A percentile compares a stretch with the other conserved stretches of the same genome.
These are phyloP conservation scores for Rhodotorula kratochvilovae DNA, from an alignment of 768 basidiomycete genomes.

Conservation along the genomic window DNA sequence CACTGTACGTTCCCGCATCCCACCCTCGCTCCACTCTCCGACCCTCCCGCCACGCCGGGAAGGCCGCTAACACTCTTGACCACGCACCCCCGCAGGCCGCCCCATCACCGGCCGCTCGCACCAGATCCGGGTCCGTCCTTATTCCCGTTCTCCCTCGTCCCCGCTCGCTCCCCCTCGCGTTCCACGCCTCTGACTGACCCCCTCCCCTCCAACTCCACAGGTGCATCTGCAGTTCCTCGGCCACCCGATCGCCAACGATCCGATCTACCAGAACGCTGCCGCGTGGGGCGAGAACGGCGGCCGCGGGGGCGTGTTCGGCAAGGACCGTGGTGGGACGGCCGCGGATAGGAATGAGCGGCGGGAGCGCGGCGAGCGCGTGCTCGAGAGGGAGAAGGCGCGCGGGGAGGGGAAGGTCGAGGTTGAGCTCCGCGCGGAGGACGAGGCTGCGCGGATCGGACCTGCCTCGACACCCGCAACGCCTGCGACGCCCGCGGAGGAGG, in stretches of 20 bases:
- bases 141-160: background rate
- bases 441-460: background rate
- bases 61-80: background rate
- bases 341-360: background rate
- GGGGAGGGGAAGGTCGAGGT: constrained; percentile 46
- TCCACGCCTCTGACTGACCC: background rate
- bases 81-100: constrained; percentile 45
- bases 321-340: background rate
- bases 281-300: constrained; percentile 47
- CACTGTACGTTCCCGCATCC: constrained; percentile 53
- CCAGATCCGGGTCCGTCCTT: constrained; percentile 66
- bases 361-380: constrained; percentile 35
- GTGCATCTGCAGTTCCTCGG: constrained; percentile 92
- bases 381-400: constrained; percentile 9
- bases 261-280: constrained; percentile 69
- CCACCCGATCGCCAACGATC: constrained; percentile 89
- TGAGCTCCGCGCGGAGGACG: background rate
- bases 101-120: constrained; percentile 93
- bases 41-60: background rate
- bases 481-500: background rate
- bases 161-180: background rate
- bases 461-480: background rate
- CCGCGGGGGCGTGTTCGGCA: constrained; percentile 40
- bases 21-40: constrained; percentile 2
- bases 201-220: background rate